These are phyloP conservation scores for Mycena capillaripes DNA, from an alignment of 768 basidiomycete genomes.

Conservation along the genomic window DNA sequence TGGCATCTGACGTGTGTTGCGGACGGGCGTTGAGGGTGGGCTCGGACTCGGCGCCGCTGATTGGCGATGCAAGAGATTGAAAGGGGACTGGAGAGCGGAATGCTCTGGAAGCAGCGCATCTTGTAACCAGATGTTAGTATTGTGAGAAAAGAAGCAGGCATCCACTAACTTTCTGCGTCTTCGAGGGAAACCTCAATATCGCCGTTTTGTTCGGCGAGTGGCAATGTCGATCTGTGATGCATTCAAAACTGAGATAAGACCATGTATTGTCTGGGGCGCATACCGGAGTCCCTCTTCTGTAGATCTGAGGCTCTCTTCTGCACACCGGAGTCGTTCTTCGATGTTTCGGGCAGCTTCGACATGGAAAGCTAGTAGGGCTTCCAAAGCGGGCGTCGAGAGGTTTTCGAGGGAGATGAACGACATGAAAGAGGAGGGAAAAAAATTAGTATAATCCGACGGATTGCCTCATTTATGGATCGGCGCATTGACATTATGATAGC, in stretches of 20 bases:
- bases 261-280: background rate
- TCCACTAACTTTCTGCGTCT: background rate
- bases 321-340: constrained; percentile 12
- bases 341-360: constrained; percentile 18
- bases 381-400: constrained; percentile 22
- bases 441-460: too few relatives aligned
- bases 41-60: constrained; percentile 2
- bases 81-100: too few relatives aligned
- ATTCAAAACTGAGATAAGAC: background rate
- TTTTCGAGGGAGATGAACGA: background rate
- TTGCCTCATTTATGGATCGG: background rate
- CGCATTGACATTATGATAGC: too few relatives aligned
- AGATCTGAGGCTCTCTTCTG: background rate
- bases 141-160: background rate
- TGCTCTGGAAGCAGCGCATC: background rate
- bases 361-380: constrained; percentile 14
- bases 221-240: background rate
- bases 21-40: constrained; percentile 2
- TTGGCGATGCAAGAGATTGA: background rate
- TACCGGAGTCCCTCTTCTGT: background rate
- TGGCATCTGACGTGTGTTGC: background rate
- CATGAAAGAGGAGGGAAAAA: background rate
- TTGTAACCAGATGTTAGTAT: background rate
- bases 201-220: background rate
- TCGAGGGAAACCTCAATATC: background rate